phyloP scores from a whole-genome alignment of 1,284 basidiomycete species.

The Rhodotorula sp. region DNA sequence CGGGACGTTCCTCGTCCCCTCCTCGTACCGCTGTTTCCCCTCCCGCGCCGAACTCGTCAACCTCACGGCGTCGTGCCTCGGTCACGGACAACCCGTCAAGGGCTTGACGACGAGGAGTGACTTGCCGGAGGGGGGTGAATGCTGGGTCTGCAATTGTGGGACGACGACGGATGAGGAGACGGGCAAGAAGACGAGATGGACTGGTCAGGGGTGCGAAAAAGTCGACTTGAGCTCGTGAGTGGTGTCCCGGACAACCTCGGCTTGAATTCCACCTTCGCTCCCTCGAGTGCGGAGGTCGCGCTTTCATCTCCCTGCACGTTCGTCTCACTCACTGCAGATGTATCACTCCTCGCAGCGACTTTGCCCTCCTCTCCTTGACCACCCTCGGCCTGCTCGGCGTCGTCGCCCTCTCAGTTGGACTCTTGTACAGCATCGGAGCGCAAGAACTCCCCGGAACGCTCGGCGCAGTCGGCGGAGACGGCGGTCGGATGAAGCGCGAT shows the following conservation, averaged over 20 bases:
- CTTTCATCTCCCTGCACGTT: not conserved
- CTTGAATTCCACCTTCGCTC: too few species aligned
- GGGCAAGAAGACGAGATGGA: conserved; percentile 28
- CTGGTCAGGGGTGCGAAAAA: conserved; percentile 41
- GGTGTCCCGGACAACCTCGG: not conserved
- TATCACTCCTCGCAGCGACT: conserved; percentile 11
- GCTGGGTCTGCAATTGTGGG: conserved; percentile 39
- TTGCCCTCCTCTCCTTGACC: conserved; percentile 34
- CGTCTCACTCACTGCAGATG: not conserved
- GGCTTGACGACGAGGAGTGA: conserved; percentile 17
- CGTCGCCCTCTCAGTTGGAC: conserved; percentile 18
- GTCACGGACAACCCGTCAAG: conserved; percentile 20
- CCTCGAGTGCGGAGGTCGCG: not conserved
- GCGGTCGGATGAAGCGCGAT: conserved; percentile 26
- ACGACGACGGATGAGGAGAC: conserved; percentile 26
- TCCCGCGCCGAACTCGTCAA: conserved; percentile 19
- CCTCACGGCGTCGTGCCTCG: conserved; percentile 32
- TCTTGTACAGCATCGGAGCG: conserved; percentile 30
- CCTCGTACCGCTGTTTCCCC: conserved; percentile 27
- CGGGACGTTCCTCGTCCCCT: conserved; percentile 27
- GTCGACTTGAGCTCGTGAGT: conserved; percentile 34
- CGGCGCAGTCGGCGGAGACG: conserved; percentile 25
- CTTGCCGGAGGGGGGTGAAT: conserved; percentile 8
- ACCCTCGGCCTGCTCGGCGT: conserved; percentile 18
- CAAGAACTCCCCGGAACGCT: conserved; percentile 36